Conservation (phyloP, 495 filamentous ascomycete species). For the Penicillium subrubescens region DNA sequence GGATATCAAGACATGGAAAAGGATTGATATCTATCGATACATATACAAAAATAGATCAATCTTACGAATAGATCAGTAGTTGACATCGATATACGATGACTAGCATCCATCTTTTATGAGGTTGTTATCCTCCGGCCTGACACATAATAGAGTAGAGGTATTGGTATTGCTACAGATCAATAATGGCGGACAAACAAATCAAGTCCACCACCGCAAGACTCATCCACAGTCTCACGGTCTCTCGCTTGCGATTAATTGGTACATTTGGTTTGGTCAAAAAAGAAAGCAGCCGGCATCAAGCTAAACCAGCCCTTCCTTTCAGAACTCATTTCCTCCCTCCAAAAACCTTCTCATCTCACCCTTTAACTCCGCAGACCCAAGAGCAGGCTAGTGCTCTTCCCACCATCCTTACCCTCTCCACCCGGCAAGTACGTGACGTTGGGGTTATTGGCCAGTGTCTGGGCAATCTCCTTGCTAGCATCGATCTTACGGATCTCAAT, state of each 20-base stretch:
- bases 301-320: conserved; percentile 18
- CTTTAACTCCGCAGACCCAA: conserved; percentile 58
- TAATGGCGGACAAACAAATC: conserved; percentile 20
- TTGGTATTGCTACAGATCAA: conserved; percentile 50
- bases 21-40: not conserved
- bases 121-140: conserved; percentile 16
- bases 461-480: conserved; percentile 93
- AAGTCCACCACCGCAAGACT: conserved; percentile 34
- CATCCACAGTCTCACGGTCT: conserved; percentile 36
- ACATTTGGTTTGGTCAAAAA: conserved; percentile 26
- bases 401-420: conserved; percentile 63
- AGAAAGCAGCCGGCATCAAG: conserved; percentile 16
- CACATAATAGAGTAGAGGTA: conserved; percentile 32
- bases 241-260: conserved; percentile 35
- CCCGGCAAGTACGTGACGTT: conserved; percentile 95
- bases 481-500: conserved; percentile 96
- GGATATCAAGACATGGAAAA: not conserved
- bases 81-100: no score
- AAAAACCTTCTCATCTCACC: conserved; percentile 11
- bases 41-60: no score
- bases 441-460: conserved; percentile 84
- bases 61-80: no score
- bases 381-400: conserved; percentile 63
- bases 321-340: conserved; percentile 14
- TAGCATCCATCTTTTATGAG: no score